These are phyloP conservation scores for Neoascochyta sp. DNA, from an alignment of 2,329 filamentous ascomycete species.

Conservation along the genomic window DNA sequence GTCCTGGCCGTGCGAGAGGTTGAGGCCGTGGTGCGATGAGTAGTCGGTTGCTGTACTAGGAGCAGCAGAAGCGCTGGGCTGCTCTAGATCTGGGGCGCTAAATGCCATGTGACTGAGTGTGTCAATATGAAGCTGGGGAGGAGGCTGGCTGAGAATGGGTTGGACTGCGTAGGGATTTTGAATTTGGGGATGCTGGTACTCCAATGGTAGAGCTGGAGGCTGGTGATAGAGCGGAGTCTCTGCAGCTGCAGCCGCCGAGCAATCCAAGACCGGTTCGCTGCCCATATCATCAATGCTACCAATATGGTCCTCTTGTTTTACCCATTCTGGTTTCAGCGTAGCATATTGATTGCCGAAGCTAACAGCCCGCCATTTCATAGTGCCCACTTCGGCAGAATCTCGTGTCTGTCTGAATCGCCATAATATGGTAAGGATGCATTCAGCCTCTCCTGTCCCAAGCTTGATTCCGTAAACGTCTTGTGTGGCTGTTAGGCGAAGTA, in stretches of 20 bases:
- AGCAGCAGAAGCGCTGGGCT: slow-evolving; percentile 18
- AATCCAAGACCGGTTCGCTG: no score
- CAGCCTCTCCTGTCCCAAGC: slow-evolving; percentile 18
- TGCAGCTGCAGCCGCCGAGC: no score
- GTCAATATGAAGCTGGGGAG: slow-evolving; percentile 28
- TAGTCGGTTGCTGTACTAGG: slow-evolving; percentile 24
- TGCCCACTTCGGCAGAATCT: slow-evolving; percentile 22
- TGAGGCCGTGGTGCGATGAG: slow-evolving; percentile 23
- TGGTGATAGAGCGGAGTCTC: slow-evolving; percentile 20
- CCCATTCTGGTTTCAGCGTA: slow-evolving; percentile 11
- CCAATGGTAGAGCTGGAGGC: slow-evolving; percentile 9
- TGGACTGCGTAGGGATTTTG: slow-evolving; percentile 14
- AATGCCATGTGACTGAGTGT: slow-evolving; percentile 17
- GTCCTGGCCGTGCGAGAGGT: slow-evolving; percentile 20
- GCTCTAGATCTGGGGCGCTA: slow-evolving; percentile 19
- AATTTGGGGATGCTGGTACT: no score
- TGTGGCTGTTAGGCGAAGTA: slow-evolving; percentile 40
- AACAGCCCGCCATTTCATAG: slow-evolving; percentile 36
- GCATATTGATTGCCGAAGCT: slow-evolving; percentile 13
- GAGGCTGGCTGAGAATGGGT: slow-evolving; percentile 13
- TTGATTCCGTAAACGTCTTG: slow-evolving; percentile 42
- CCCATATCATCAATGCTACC: slow-evolving; percentile 9
- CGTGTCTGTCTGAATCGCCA: slow-evolving; percentile 38
- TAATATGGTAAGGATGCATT: slow-evolving; percentile 36
- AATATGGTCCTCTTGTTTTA: slow-evolving; percentile 10